These are phyloP conservation scores for Colletotrichum lupini DNA, from an alignment of 2,329 filamentous ascomycete genomes.

Conservation along the genomic window DNA sequence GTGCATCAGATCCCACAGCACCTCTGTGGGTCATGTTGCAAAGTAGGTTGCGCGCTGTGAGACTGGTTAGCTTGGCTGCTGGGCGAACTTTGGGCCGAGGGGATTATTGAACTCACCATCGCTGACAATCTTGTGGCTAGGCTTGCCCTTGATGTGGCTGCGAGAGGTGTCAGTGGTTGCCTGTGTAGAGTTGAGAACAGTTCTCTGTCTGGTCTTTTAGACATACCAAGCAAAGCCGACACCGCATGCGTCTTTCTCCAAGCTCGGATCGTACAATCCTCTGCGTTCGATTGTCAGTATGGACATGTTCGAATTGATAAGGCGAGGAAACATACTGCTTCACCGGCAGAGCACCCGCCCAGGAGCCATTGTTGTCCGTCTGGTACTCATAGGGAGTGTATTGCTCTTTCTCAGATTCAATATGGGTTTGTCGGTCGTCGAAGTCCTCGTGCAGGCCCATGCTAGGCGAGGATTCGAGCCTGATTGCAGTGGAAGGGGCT, in stretches of 20 bases:
- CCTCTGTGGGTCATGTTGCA: conserved; percentile 99
- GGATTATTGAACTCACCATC: conserved; percentile 78
- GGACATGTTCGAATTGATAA: not conserved
- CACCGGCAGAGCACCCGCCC: conserved; percentile 94
- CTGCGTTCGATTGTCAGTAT: conserved; percentile 45
- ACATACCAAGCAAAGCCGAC: conserved; percentile 96
- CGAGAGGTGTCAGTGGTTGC: conserved; percentile 39
- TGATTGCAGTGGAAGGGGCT: conserved; percentile 17
- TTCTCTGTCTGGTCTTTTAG: not conserved
- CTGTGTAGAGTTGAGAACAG: not conserved
- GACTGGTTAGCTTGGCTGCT: conserved; percentile 4
- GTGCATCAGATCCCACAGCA: conserved; percentile 96
- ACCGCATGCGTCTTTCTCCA: conserved; percentile 99
- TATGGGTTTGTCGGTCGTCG: conserved; percentile 74
- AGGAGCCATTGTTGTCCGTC: conserved; percentile 84
- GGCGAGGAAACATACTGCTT: conserved; percentile 75
- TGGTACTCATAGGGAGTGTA: conserved; percentile 86
- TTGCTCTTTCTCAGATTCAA: conserved; percentile 68
- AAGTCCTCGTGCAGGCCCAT: conserved; percentile 75
- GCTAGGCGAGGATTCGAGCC: conserved; percentile 66
- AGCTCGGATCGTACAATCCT: conserved; percentile 93
- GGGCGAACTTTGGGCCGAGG: conserved; percentile 39
- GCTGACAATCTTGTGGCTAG: conserved; percentile 98
- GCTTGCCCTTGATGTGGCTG: conserved; percentile 96
- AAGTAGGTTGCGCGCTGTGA: conserved; percentile 86